A percentile compares a stretch with the other conserved stretches of the same genome.
These are phyloP conservation scores for Pseudevernia furfuracea DNA, from an alignment of 495 filamentous ascomycete species.

Conservation along the genomic window DNA sequence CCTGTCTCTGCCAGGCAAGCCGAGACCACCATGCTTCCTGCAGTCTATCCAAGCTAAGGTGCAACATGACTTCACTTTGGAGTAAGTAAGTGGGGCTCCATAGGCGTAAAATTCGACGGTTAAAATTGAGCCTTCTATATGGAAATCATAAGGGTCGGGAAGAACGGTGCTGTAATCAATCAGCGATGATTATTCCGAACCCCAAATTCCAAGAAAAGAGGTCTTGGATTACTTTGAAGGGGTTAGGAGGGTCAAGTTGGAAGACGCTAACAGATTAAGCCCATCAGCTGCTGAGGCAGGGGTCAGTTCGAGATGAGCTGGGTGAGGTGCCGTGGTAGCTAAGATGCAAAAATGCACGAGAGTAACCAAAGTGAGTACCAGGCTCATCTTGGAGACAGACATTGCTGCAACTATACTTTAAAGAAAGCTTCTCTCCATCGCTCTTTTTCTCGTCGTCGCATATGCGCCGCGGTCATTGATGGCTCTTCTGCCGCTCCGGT, in stretches of 20 bases:
- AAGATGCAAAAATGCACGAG: neutral
- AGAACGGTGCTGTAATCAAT: neutral
- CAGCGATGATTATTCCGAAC: neutral
- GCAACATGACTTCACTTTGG: neutral
- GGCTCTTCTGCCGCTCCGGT: no score
- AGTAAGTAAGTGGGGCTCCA: neutral
- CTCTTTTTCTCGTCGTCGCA: no score
- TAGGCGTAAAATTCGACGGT: neutral
- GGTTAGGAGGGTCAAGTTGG: neutral
- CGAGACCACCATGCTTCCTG: neutral
- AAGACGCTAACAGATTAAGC: neutral
- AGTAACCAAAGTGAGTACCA: neutral
- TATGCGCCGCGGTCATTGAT: no score
- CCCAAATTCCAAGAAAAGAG: neutral
- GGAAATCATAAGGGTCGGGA: neutral
- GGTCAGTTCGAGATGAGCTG: neutral
- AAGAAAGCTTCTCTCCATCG: no score
- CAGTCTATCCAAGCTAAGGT: neutral
- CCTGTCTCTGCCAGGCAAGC: neutral
- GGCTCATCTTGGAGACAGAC: no score
- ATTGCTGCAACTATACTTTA: no score
- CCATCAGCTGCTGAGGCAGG: neutral
- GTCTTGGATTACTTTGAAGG: neutral
- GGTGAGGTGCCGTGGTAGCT: neutral
- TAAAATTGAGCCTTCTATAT: neutral